Conservation (phyloP, 495 filamentous ascomycete species). For the Hypomontagnella submonticulosa region DNA sequence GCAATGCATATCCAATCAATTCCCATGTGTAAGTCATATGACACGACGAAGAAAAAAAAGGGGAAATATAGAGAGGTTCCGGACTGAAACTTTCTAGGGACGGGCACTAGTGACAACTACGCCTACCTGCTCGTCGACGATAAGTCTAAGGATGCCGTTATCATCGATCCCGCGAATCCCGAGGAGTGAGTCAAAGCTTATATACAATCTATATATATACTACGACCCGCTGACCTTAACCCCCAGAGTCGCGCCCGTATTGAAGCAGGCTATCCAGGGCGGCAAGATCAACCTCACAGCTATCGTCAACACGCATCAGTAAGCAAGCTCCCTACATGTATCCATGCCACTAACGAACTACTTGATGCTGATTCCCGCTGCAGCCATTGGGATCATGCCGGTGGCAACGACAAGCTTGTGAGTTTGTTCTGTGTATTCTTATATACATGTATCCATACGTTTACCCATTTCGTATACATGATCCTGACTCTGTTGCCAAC, state of each 20-base stretch:
- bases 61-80: background rate
- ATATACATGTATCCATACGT: background rate
- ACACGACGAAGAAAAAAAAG: background rate
- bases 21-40: constrained; percentile 86
- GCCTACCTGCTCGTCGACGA: constrained; percentile 95
- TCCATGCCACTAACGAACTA: background rate
- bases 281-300: constrained; percentile 83
- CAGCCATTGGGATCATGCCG: constrained; percentile 95
- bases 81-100: constrained; percentile 67
- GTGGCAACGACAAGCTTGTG: constrained; percentile 86
- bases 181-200: constrained; percentile 72
- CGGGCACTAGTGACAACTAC: constrained; percentile 91
- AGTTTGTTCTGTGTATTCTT: constrained; percentile 21
- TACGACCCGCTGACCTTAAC: constrained; percentile 14
- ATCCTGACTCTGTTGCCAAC: constrained; percentile 18
- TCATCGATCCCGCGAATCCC: constrained; percentile 94
- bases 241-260: constrained; percentile 78
- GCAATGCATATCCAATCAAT: constrained; percentile 96
- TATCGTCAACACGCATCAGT: constrained; percentile 99
- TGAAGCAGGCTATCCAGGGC: constrained; percentile 75
- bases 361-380: constrained; percentile 10
- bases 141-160: constrained; percentile 88
- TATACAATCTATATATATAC: constrained; percentile 5
- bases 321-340: constrained; percentile 49
- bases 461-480: background rate